phyloP scores from a whole-genome alignment of 169 alveolate genomes.

The Babesia ovata region DNA sequence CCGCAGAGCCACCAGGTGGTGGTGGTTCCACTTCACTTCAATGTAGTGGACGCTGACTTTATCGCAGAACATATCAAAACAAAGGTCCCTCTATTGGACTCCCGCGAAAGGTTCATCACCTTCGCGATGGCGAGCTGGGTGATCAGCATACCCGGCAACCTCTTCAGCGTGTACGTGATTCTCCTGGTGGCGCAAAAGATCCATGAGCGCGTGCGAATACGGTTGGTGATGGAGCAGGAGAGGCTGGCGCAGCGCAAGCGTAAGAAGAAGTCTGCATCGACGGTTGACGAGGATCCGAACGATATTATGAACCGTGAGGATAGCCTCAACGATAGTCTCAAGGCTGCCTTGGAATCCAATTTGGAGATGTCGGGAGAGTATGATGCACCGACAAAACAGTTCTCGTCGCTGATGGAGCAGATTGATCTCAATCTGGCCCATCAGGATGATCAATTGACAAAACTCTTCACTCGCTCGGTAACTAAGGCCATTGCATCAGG shows the following conservation, averaged over 20 bases:
- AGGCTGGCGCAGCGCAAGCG: constrained; percentile 36
- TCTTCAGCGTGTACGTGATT: constrained; percentile 53
- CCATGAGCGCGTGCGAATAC: constrained; percentile 56
- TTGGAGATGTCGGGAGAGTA: constrained; percentile 30
- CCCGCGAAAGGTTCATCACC: constrained; percentile 50
- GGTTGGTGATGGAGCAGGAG: constrained; percentile 48
- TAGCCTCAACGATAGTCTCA: constrained; percentile 29
- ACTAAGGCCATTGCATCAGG: background rate
- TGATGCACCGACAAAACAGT: background rate
- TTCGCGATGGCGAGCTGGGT: constrained; percentile 44
- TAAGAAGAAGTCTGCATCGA: constrained; percentile 6
- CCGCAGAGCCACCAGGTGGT: constrained; percentile 77
- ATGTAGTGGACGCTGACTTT: constrained; percentile 41
- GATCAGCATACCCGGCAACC: constrained; percentile 39
- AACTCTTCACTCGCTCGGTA: background rate
- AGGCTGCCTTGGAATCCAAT: constrained; percentile 37
- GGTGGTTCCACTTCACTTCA: constrained; percentile 64
- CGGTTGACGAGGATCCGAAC: constrained; percentile 33
- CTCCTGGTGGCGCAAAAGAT: constrained; percentile 48
- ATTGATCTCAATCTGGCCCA: constrained; percentile 5
- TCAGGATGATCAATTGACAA: constrained; percentile 29
- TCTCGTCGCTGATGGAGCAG: constrained; percentile 7
- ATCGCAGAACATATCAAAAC: constrained; percentile 41
- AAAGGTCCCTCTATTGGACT: constrained; percentile 49
- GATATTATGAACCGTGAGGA: constrained; percentile 48